A percentile compares a stretch with the other conserved stretches of the same genome.
These are phyloP conservation scores for Amphirosellinia nigrospora DNA, from an alignment of 495 filamentous ascomycete genomes.

Conservation along the genomic window DNA sequence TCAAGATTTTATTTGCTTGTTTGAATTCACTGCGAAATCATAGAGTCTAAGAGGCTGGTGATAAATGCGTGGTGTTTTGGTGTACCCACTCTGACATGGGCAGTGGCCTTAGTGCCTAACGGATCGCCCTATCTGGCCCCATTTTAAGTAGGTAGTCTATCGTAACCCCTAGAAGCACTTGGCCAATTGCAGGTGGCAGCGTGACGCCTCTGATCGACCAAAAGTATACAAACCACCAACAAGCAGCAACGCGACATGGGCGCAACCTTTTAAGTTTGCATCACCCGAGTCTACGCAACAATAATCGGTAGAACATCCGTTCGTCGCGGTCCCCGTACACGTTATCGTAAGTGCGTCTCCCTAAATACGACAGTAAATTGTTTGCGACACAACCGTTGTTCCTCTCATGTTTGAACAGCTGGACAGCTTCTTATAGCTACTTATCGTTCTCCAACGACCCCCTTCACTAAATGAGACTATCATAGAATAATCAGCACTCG, in stretches of 20 bases:
- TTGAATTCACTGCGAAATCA: too few species aligned
- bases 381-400: background rate
- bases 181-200: background rate
- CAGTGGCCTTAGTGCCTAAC: slow-evolving; percentile 4
- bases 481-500: background rate
- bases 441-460: too few species aligned
- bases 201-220: background rate
- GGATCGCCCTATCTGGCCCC: background rate
- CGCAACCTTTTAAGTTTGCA: slow-evolving; percentile 15
- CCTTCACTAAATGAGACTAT: background rate
- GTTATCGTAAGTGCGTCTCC: slow-evolving; percentile 5
- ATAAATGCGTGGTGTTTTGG: too few species aligned
- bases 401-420: background rate
- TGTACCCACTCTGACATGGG: slow-evolving; percentile 20
- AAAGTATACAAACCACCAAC: slow-evolving; percentile 12
- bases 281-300: slow-evolving; percentile 6
- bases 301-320: background rate
- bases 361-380: too few species aligned
- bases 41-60: too few species aligned
- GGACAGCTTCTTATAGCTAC: background rate
- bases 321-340: background rate
- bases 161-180: slow-evolving; percentile 1
- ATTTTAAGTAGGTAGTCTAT: too few species aligned
- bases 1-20: too few species aligned
- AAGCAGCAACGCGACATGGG: slow-evolving; percentile 27